Percentiles rank a stretch among this genome's conserved stretches.
Conservation (phyloP, 2,329 filamentous ascomycete species). For the Cryphonectria naterciae region DNA sequence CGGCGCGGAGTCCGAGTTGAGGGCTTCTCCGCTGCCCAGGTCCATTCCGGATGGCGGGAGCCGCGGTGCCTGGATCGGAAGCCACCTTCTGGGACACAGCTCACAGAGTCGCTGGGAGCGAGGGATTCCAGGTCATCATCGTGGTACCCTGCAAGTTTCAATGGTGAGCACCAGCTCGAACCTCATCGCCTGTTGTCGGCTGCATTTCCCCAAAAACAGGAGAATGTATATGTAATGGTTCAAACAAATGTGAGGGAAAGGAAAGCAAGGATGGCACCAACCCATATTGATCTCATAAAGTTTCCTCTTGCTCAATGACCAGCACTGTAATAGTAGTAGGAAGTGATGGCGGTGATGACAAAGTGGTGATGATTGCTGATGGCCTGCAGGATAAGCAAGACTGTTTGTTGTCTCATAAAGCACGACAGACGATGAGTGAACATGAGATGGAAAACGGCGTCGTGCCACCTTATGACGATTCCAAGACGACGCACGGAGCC, state of each 20-base stretch:
- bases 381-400: not conserved
- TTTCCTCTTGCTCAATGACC: not conserved
- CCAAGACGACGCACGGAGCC: not conserved
- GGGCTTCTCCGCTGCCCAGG: constrained; percentile 5
- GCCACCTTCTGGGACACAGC: constrained; percentile 13
- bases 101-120: constrained; percentile 14
- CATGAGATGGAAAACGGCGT: constrained; percentile 9
- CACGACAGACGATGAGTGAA: not conserved
- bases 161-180: not conserved
- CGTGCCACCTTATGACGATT: constrained; percentile 8
- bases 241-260: not conserved
- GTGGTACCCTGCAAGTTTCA: not conserved
- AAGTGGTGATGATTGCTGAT: not conserved
- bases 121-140: constrained; percentile 13
- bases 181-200: not conserved
- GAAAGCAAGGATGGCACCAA: not conserved
- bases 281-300: not conserved
- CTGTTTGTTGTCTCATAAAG: not conserved
- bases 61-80: constrained; percentile 3
- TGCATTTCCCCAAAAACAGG: not conserved
- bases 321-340: not conserved
- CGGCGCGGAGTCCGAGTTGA: not conserved
- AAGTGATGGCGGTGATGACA: not conserved
- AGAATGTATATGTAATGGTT: not conserved
- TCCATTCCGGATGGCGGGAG: not conserved